A percentile compares a stretch with the other conserved stretches of the same genome.
Conservation (phyloP, 352 stramenopile species). For the Pythium rishiriense region DNA sequence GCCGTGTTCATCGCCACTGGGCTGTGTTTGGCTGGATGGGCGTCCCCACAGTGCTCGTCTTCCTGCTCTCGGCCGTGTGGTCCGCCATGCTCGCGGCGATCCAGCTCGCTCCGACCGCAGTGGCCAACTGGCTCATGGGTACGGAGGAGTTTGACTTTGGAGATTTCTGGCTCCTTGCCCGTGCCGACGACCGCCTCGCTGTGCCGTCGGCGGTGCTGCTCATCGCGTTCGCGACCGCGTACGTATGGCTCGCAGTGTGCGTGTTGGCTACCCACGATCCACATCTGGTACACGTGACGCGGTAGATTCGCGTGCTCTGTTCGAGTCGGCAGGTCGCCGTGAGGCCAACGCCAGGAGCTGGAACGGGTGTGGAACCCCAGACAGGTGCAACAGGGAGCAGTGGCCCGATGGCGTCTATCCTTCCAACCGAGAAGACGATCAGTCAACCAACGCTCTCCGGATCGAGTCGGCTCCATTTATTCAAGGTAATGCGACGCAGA, state of each 20-base stretch:
- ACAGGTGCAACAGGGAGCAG: too few species aligned
- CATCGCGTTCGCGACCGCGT: not conserved
- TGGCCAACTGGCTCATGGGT: not conserved
- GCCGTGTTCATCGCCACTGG: not conserved
- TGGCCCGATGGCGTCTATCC: too few species aligned
- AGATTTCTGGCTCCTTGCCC: not conserved
- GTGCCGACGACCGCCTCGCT: not conserved
- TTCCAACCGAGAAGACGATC: too few species aligned
- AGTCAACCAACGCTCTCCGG: too few species aligned
- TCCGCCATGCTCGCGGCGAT: not conserved
- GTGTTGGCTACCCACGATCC: not conserved
- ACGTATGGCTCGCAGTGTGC: not conserved
- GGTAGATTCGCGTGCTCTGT: too few species aligned
- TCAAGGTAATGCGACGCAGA: not conserved
- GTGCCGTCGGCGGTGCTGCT: not conserved
- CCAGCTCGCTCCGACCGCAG: not conserved
- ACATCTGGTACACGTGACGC: too few species aligned
- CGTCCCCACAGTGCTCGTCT: not conserved
- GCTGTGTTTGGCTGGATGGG: not conserved
- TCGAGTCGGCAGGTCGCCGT: too few species aligned
- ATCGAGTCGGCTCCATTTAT: not conserved
- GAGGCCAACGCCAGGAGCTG: too few species aligned
- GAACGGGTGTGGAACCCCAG: too few species aligned
- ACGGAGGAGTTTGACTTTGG: not conserved
- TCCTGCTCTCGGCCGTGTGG: constrained; percentile 3